Conservation (phyloP, 208 protist species). For the Porcisia hertigi region DNA sequence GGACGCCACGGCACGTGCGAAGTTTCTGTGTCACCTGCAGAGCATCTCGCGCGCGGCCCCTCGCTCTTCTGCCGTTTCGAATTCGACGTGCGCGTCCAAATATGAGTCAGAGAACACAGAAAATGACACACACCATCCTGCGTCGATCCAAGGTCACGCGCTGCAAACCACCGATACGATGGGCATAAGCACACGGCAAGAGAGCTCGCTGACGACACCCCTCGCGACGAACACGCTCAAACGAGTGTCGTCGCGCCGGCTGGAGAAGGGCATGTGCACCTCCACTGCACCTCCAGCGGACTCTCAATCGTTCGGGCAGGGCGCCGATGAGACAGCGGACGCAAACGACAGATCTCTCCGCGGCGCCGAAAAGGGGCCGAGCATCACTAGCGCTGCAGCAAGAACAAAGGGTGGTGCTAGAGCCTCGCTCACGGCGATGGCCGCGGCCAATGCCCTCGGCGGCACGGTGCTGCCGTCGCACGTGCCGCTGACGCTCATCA, state of each 20-base stretch:
- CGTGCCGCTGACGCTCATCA: conserved; percentile 27
- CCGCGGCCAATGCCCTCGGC: background rate
- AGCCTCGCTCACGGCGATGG: background rate
- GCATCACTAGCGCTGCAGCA: background rate
- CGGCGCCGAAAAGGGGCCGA: background rate
- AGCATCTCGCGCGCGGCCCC: background rate
- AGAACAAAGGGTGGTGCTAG: background rate
- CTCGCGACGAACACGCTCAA: background rate
- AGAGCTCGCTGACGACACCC: background rate
- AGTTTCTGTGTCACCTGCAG: conserved; percentile 17
- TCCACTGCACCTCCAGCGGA: background rate
- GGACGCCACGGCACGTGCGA: conserved; percentile 14
- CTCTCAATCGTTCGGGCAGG: background rate
- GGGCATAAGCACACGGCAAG: background rate
- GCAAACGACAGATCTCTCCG: background rate
- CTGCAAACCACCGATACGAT: background rate
- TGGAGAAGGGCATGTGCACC: conserved; percentile 1
- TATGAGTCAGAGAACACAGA: background rate
- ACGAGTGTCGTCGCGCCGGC: background rate
- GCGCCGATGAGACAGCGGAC: background rate
- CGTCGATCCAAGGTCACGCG: background rate
- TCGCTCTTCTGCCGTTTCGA: background rate
- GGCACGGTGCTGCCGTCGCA: conserved; percentile 1
- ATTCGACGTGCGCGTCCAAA: background rate
- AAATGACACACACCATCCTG: background rate